Evolutionary conservation across 257 asterid genomes (phyloP).

Genomic region (Eustoma russellianum): DNA sequence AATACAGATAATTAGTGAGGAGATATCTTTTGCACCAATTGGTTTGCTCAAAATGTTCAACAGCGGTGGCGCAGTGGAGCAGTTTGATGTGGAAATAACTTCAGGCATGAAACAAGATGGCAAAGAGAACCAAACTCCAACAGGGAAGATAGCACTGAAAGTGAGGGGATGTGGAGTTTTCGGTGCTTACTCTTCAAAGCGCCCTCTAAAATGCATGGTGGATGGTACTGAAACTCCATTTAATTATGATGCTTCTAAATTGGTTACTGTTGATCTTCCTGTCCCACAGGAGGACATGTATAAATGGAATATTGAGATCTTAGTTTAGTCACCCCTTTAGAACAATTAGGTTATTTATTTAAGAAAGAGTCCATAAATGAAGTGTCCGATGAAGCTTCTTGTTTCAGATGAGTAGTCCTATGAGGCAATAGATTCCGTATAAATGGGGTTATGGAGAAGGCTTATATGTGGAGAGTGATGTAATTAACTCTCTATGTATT

Average conservation of each 20-base stretch:
- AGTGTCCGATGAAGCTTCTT: too few relatives aligned
- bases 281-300: slow-evolving; percentile 52
- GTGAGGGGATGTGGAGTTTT: slow-evolving; percentile 81
- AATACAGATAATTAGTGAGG: slow-evolving; percentile 41
- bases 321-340: background rate
- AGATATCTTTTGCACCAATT: slow-evolving; percentile 65
- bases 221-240: slow-evolving; percentile 38
- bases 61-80: slow-evolving; percentile 76
- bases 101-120: slow-evolving; percentile 23
- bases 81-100: slow-evolving; percentile 29
- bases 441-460: too few relatives aligned
- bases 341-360: too few relatives aligned
- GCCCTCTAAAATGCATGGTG: slow-evolving; percentile 50
- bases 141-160: slow-evolving; percentile 43
- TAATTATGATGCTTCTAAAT: slow-evolving; percentile 29
- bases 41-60: slow-evolving; percentile 90
- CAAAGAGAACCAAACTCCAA: slow-evolving; percentile 18
- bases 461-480: too few relatives aligned
- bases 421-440: too few relatives aligned
- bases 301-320: slow-evolving; percentile 51
- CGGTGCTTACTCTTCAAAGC: slow-evolving; percentile 59
- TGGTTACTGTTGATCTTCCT: slow-evolving; percentile 41
- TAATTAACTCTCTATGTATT: too few relatives aligned
- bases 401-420: too few relatives aligned
- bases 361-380: too few relatives aligned